Evolutionary conservation across 805 yeast genomes (phyloP).

Genomic region (Lachancea quebecensis): DNA sequence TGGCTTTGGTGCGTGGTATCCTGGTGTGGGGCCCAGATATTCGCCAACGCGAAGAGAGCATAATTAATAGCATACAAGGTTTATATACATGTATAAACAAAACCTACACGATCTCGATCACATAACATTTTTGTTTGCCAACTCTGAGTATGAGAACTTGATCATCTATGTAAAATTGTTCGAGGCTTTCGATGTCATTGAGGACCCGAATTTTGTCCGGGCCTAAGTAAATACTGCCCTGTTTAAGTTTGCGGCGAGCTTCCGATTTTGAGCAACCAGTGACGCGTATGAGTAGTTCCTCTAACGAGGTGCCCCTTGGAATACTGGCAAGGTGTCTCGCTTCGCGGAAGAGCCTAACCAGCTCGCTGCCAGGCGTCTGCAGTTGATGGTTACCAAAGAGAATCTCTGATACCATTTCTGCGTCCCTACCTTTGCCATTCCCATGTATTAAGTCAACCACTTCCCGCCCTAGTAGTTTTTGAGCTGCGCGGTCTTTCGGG

Average conservation of each 20-base stretch:
- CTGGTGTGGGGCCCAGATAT: conserved; percentile 31
- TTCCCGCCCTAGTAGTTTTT: conserved; percentile 70
- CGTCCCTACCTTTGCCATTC: conserved; percentile 59
- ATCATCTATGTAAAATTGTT: conserved; percentile 48
- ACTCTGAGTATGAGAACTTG: conserved; percentile 57
- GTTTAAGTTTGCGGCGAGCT: conserved; percentile 51
- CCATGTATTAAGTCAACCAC: conserved; percentile 88
- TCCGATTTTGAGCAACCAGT: conserved; percentile 48
- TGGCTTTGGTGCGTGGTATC: conserved; percentile 32
- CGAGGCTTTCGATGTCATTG: conserved; percentile 45
- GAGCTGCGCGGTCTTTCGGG: conserved; percentile 68
- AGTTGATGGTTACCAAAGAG: conserved; percentile 36
- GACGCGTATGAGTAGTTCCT: conserved; percentile 45
- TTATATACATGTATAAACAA: neutral
- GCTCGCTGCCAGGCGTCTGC: conserved; percentile 11
- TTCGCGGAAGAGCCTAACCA: conserved; percentile 13
- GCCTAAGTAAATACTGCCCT: conserved; percentile 73
- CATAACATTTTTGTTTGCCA: conserved; percentile 66
- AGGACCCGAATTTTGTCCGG: conserved; percentile 47
- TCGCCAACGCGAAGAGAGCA: conserved; percentile 22
- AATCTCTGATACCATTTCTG: conserved; percentile 59
- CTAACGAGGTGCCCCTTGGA: conserved; percentile 34
- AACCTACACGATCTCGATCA: conserved; percentile 35
- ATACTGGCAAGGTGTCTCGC: conserved; percentile 17
- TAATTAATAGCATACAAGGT: neutral